Evolutionary conservation across 176 grass and related monocot genomes (phyloP).

Genomic region (Carex scoparia): DNA sequence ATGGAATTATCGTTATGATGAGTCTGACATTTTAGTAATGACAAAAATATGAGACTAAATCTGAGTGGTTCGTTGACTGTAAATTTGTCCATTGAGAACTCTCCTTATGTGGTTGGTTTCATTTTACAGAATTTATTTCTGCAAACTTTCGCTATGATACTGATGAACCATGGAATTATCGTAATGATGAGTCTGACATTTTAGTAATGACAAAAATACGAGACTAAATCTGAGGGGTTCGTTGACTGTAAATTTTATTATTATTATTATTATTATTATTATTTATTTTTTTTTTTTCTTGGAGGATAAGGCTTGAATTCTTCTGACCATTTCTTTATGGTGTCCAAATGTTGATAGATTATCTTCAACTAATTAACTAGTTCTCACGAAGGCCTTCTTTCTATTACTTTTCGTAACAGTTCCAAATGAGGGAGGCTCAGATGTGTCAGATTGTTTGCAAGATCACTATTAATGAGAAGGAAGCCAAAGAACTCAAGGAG

Average conservation of each 20-base stretch:
- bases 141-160: not conserved
- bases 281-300: not conserved
- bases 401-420: constrained; percentile 34
- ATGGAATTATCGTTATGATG: not conserved
- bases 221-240: not conserved
- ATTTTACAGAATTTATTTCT: not conserved
- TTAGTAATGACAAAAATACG: not conserved
- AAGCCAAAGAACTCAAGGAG: constrained; percentile 56
- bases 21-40: not conserved
- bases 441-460: constrained; percentile 84
- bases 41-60: not conserved
- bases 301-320: not conserved
- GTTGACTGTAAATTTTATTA: not conserved
- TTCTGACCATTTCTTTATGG: not conserved
- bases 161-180: not conserved
- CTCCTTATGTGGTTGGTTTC: constrained; percentile 56
- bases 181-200: not conserved
- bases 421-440: constrained; percentile 80
- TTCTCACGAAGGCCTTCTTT: not conserved
- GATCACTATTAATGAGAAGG: constrained; percentile 35
- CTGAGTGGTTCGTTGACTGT: not conserved
- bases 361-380: not conserved
- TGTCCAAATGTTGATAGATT: not conserved
- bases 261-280: no score
- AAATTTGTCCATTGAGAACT: constrained; percentile 51